Conservation (phyloP, 371 early-diverging fungal genomes). For the Mucor lusitanicus region DNA sequence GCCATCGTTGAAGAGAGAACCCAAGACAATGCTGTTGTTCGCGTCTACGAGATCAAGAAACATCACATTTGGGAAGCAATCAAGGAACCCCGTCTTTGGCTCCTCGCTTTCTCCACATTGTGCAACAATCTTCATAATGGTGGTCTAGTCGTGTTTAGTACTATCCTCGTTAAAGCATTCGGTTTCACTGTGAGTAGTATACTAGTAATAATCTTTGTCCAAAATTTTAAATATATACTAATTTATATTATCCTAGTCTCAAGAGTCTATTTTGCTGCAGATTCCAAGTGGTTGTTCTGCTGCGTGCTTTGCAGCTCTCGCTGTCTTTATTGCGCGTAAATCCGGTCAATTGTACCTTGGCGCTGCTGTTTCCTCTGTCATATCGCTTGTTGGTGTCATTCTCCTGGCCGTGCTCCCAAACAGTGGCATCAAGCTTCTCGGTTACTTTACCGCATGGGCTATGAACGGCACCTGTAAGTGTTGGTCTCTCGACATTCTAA, state of each 20-base stretch:
- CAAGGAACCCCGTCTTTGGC: conserved; percentile 27
- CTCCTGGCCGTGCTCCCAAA: conserved; percentile 27
- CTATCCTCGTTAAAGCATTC: conserved; percentile 27
- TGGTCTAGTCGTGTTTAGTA: conserved; percentile 36
- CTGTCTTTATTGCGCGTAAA: conserved; percentile 20
- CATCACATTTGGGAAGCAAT: conserved; percentile 29
- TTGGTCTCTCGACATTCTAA: no score
- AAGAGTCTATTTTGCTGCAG: conserved; percentile 36
- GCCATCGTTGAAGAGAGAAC: conserved; percentile 22
- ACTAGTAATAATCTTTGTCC: neutral
- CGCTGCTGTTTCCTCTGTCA: conserved; percentile 13
- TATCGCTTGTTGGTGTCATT: conserved; percentile 30
- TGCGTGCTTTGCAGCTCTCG: conserved; percentile 18
- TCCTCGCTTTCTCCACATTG: conserved; percentile 18
- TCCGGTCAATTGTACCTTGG: conserved; percentile 18
- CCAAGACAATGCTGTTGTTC: conserved; percentile 24
- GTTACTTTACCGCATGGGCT: conserved; percentile 33
- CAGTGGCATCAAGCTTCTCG: conserved; percentile 27
- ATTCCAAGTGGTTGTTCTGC: conserved; percentile 26
- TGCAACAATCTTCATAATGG: conserved; percentile 33
- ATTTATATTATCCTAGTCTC: conserved; percentile 4
- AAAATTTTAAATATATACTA: neutral
- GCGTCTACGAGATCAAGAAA: conserved; percentile 22
- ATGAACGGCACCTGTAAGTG: conserved; percentile 19
- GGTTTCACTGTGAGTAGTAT: conserved; percentile 36